phyloP scores from a whole-genome alignment of 768 basidiomycete genomes.

The Fistulinella prunicolor region DNA sequence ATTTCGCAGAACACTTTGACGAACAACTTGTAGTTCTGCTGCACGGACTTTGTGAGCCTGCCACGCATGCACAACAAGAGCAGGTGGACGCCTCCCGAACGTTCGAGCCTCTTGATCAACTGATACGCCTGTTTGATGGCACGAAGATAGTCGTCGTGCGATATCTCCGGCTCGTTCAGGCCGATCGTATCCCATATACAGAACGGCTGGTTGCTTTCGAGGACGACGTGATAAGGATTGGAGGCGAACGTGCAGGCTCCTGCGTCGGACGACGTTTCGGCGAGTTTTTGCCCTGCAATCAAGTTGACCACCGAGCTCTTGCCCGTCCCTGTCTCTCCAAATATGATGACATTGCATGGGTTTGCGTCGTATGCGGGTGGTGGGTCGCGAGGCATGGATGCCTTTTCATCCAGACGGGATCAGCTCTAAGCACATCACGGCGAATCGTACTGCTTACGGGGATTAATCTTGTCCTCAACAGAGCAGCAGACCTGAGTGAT shows the following conservation, averaged over 20 bases:
- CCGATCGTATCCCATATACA: constrained; percentile 34
- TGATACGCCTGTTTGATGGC: constrained; percentile 30
- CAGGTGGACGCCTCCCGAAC: constrained; percentile 36
- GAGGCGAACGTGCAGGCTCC: constrained; percentile 35
- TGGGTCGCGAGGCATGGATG: neutral
- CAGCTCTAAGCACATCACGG: neutral
- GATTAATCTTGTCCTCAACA: neutral
- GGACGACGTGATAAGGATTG: constrained; percentile 21
- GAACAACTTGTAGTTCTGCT: constrained; percentile 40
- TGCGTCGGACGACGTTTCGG: constrained; percentile 31
- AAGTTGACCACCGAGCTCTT: constrained; percentile 45
- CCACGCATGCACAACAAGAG: constrained; percentile 40
- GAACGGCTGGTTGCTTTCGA: constrained; percentile 15
- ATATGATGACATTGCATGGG: constrained; percentile 24
- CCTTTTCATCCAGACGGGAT: constrained; percentile 7
- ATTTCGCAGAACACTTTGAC: constrained; percentile 37
- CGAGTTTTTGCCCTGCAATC: constrained; percentile 28
- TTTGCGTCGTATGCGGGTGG: constrained; percentile 18
- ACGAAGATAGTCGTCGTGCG: constrained; percentile 16
- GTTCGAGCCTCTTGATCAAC: constrained; percentile 33
- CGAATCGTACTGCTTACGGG: constrained; percentile 9
- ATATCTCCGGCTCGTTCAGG: constrained; percentile 28
- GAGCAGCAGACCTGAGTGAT: neutral
- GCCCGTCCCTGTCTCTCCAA: constrained; percentile 28
- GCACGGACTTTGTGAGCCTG: constrained; percentile 34